Evolutionary conservation across 2,329 filamentous ascomycete species (phyloP).

Genomic region (Scleromitrula shiraiana): DNA sequence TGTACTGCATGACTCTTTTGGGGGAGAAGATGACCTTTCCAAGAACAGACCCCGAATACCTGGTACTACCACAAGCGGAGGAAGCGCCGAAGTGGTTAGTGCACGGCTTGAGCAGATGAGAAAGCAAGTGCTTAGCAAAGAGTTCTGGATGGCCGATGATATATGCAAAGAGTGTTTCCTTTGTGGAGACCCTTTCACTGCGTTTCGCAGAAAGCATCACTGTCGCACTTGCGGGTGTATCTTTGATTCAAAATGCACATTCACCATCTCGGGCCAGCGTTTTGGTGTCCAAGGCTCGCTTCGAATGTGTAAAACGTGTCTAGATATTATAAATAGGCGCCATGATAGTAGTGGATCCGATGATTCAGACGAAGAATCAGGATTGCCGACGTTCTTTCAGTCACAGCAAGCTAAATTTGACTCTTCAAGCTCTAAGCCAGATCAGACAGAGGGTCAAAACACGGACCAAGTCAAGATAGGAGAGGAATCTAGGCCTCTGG

Average conservation of each 20-base stretch:
- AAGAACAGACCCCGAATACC: slow-evolving; percentile 43
- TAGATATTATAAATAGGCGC: slow-evolving; percentile 82
- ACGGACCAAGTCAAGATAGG: slow-evolving; percentile 29
- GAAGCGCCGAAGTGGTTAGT: slow-evolving; percentile 50
- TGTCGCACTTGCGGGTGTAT: slow-evolving; percentile 97
- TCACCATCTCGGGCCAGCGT: slow-evolving; percentile 75
- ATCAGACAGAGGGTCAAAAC: slow-evolving; percentile 32
- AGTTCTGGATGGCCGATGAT: slow-evolving; percentile 99
- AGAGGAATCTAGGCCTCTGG: slow-evolving; percentile 43
- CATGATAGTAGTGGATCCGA: slow-evolving; percentile 83
- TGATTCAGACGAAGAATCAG: slow-evolving; percentile 73
- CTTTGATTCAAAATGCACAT: slow-evolving; percentile 93
- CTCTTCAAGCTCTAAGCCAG: slow-evolving; percentile 30
- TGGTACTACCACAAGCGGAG: slow-evolving; percentile 48
- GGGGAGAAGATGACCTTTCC: slow-evolving; percentile 32
- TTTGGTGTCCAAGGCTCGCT: slow-evolving; percentile 83
- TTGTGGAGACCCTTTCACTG: slow-evolving; percentile 83
- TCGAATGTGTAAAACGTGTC: slow-evolving; percentile 86
- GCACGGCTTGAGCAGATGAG: slow-evolving; percentile 63
- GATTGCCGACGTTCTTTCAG: slow-evolving; percentile 54
- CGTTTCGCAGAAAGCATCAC: slow-evolving; percentile 93
- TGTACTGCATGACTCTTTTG: slow-evolving; percentile 49
- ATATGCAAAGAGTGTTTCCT: slow-evolving; percentile 96
- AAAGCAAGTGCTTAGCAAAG: slow-evolving; percentile 82
- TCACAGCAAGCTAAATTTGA: slow-evolving; percentile 42